These are phyloP conservation scores for Aspergillus fijiensis DNA, from an alignment of 2,329 filamentous ascomycete species.

Conservation along the genomic window DNA sequence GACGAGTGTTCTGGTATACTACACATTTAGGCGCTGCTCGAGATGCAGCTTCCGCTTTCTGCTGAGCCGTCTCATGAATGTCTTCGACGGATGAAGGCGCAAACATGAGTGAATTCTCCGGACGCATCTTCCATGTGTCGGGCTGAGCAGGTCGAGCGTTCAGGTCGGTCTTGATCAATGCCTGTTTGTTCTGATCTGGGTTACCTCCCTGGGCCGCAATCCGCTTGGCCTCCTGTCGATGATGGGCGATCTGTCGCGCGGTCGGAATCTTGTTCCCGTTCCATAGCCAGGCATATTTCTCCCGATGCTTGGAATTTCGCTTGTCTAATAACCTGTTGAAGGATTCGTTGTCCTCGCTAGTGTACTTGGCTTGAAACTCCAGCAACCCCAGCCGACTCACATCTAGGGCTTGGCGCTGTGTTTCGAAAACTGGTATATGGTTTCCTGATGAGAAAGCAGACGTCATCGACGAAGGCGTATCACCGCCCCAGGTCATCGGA, in stretches of 20 bases:
- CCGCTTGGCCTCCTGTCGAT: constrained; percentile 63
- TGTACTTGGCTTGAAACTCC: constrained; percentile 88
- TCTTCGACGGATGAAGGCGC: constrained; percentile 52
- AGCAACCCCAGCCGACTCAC: constrained; percentile 73
- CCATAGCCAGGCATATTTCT: constrained; percentile 89
- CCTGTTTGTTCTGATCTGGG: constrained; percentile 55
- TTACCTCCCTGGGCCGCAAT: constrained; percentile 64
- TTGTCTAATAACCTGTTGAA: constrained; percentile 91
- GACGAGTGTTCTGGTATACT: constrained; percentile 78
- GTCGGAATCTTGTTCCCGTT: constrained; percentile 76
- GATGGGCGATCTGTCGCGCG: constrained; percentile 60
- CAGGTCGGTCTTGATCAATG: constrained; percentile 61
- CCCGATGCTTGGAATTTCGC: constrained; percentile 78
- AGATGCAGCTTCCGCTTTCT: constrained; percentile 68
- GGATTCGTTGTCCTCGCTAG: constrained; percentile 95
- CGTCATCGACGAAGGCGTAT: constrained; percentile 67
- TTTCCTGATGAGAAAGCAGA: constrained; percentile 33
- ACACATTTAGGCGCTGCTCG: constrained; percentile 74
- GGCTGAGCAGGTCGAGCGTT: constrained; percentile 75
- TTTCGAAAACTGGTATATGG: constrained; percentile 36
- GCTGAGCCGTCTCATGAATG: constrained; percentile 58
- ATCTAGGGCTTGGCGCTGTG: constrained; percentile 57
- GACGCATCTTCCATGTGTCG: constrained; percentile 70
- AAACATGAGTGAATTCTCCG: constrained; percentile 89
- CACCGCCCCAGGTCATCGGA: constrained; percentile 59